These are phyloP conservation scores for Salvia miltiorrhiza DNA, from an alignment of 257 asterid species.

Conservation along the genomic window DNA sequence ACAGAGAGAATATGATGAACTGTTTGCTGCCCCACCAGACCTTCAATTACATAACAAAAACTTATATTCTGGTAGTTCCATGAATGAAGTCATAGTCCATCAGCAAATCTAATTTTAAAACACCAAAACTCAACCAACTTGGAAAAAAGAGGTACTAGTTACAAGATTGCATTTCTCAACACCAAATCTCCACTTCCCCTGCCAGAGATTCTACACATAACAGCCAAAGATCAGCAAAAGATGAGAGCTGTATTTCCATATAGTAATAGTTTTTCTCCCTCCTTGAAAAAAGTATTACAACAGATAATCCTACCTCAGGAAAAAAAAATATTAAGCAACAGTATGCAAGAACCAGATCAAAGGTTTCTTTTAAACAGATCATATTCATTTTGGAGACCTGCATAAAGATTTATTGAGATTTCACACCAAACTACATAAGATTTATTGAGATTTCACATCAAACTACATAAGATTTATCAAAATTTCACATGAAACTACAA, in stretches of 20 bases:
- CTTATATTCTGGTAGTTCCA: neutral
- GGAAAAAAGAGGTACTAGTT: neutral
- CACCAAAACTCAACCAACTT: neutral
- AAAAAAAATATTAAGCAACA: neutral
- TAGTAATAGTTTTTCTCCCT: neutral
- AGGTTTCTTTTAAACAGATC: slow-evolving; percentile 7
- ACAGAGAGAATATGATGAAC: too few relatives aligned
- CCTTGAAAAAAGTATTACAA: neutral
- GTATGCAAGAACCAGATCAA: neutral
- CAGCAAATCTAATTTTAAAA: neutral
- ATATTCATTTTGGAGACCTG: neutral
- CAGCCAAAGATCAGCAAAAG: neutral
- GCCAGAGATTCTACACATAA: neutral
- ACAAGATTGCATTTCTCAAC: neutral
- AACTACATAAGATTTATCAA: slow-evolving; percentile 9
- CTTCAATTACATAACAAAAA: too few relatives aligned
- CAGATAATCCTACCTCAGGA: neutral
- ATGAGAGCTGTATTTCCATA: neutral
- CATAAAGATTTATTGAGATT: neutral
- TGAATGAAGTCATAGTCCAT: neutral
- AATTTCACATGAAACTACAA: slow-evolving; percentile 10
- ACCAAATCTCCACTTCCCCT: neutral
- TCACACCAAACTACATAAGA: slow-evolving; percentile 13
- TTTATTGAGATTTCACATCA: too few relatives aligned
- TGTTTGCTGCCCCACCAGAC: too few relatives aligned